Conservation (phyloP, 768 basidiomycete species). For the Leucosporidium scottii region DNA sequence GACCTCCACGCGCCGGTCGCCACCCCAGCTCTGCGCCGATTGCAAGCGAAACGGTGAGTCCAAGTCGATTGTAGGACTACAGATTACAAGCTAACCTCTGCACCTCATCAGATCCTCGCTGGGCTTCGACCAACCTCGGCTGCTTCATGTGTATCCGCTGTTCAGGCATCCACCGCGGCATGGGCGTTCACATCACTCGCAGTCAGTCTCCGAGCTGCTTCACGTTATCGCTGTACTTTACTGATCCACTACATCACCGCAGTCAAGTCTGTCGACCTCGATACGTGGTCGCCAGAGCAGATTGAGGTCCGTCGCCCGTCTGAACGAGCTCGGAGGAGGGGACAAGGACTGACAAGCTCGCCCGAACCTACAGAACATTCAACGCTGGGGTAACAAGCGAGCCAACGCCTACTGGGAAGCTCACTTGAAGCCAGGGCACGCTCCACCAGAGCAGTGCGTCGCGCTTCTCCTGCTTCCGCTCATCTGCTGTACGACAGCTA, state of each 20-base stretch:
- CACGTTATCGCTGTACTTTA: neutral
- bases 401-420: constrained; percentile 98
- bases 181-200: constrained; percentile 97
- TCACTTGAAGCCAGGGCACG: constrained; percentile 81
- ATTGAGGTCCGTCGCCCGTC: constrained; percentile 61
- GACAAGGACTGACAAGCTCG: neutral
- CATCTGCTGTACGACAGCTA: neutral
- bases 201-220: constrained; percentile 27
- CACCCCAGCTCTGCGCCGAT: constrained; percentile 60
- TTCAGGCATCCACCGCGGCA: constrained; percentile 91
- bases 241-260: neutral
- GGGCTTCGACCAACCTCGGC: constrained; percentile 98
- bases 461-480: neutral
- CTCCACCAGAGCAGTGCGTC: constrained; percentile 88
- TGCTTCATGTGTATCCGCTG: constrained; percentile 94
- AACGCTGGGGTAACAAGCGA: constrained; percentile 87
- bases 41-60: constrained; percentile 86
- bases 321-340: too few species aligned
- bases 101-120: constrained; percentile 72
- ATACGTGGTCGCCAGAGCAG: constrained; percentile 95
- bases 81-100: neutral
- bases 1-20: neutral
- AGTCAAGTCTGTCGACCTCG: constrained; percentile 95
- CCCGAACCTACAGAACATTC: constrained; percentile 47
- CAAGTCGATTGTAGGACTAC: neutral